Percentiles rank a stretch among this genome's conserved stretches.
Conservation (phyloP, 179 eudicot species). For the Spergularia azorica region DNA sequence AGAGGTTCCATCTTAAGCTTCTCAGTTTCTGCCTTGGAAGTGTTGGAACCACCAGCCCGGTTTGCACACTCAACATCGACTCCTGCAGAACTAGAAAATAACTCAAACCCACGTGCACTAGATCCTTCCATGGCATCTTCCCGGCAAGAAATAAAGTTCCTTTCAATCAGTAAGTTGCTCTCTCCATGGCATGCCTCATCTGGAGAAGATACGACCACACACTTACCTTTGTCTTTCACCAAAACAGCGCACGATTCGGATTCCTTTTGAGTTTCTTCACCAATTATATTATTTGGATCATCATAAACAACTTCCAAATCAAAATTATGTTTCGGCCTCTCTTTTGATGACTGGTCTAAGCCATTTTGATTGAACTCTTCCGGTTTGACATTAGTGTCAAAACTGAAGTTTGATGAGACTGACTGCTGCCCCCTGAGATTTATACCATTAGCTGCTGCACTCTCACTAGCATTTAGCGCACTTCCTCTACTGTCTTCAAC, state of each 20-base stretch:
- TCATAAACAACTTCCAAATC: conserved; percentile 45
- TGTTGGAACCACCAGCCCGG: conserved; percentile 29
- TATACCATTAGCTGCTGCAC: conserved; percentile 28
- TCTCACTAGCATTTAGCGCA: conserved; percentile 26
- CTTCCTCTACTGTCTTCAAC: conserved; percentile 34
- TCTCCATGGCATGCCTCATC: conserved; percentile 39
- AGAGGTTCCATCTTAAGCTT: conserved; percentile 65
- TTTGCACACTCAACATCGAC: conserved; percentile 47
- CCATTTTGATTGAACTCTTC: conserved; percentile 21
- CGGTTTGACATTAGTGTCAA: conserved; percentile 25
- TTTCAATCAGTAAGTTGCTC: conserved; percentile 38
- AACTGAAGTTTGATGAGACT: conserved; percentile 23
- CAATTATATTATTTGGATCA: conserved; percentile 34
- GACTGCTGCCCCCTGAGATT: conserved; percentile 28
- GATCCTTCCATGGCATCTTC: conserved; percentile 68
- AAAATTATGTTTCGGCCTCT: conserved; percentile 29
- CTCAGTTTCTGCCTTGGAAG: conserved; percentile 60
- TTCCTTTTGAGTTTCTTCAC: conserved; percentile 34
- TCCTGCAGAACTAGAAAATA: conserved; percentile 65
- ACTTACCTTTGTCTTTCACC: conserved; percentile 81
- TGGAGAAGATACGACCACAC: conserved; percentile 51
- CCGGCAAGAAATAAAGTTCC: conserved; percentile 38
- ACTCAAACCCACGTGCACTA: conserved; percentile 72
- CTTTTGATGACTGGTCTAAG: conserved; percentile 23
- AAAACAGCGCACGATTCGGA: conserved; percentile 29